A percentile compares a stretch with the other conserved stretches of the same genome.
phyloP scores from a whole-genome alignment of 148 eudicot species.

The Camellia granthamiana region DNA sequence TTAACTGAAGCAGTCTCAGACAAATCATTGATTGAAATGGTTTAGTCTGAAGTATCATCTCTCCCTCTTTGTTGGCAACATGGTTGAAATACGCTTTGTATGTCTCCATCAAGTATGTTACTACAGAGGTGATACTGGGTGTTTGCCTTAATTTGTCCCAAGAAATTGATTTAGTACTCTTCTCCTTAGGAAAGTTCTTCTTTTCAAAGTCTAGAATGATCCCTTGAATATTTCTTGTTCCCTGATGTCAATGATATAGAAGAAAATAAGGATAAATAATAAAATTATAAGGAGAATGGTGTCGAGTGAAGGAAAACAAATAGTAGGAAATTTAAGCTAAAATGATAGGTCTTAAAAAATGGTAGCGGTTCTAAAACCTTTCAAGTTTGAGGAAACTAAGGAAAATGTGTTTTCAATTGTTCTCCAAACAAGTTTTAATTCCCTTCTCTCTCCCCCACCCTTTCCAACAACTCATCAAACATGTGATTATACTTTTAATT shows the following conservation, averaged over 20 bases:
- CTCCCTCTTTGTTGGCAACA: slow-evolving; percentile 18
- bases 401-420: no score
- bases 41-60: slow-evolving; percentile 22
- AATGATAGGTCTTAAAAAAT: no score
- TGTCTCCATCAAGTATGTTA: slow-evolving; percentile 17
- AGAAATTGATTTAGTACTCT: slow-evolving; percentile 14
- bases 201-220: slow-evolving; percentile 35
- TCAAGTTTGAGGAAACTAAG: no score
- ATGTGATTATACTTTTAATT: no score
- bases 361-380: no score
- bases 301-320: background rate
- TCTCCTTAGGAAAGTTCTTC: slow-evolving; percentile 10
- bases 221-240: slow-evolving; percentile 36
- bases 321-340: background rate
- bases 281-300: background rate
- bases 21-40: slow-evolving; percentile 35
- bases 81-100: slow-evolving; percentile 3
- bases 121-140: slow-evolving; percentile 14
- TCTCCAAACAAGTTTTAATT: no score
- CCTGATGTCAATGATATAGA: slow-evolving; percentile 30
- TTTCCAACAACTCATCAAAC: no score
- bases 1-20: slow-evolving; percentile 49
- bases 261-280: background rate
- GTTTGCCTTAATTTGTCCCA: background rate
- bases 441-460: no score